Evolutionary conservation across 2,329 filamentous ascomycete genomes (phyloP), one percentile per base, ranked within the genome.

Genomic region (Apiospora koreana): DNA sequence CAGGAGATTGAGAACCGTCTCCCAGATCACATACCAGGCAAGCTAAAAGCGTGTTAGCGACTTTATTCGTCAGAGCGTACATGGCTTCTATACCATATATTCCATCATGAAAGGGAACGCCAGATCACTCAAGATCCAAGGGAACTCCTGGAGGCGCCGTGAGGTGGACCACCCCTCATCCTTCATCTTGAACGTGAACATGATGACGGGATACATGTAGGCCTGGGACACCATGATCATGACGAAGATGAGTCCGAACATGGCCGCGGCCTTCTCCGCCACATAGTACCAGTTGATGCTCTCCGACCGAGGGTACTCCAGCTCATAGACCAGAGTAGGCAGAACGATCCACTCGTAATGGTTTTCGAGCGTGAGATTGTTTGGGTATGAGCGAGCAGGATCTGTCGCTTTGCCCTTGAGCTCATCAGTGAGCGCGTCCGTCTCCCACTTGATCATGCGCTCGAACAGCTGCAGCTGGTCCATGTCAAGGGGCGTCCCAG

Each of bases 1-100:
- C 28, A 95, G 84, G 18, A 93, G 87, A 78, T 95, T 95, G 71
- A 94, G 84, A 45, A 91, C 87, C 3, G 88, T 89, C 79, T 92
- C 90, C 93, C 93, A 95, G 73, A 95, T 94, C 38, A 95, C 86
- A 78, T 94, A 95, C 91, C 93, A 95, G 0, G 89, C 86, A 70
- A 94, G 86, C 81, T 85, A 67, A 25, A 25, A 10, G 12, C 21
- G 5, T 50, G 21, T 70, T 48, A 71, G 67, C 23, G 25, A 16
- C 8, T 25, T 18, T 28, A 9, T 38, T 9, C 50, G 66, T 8
- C 6, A 65, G 38, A 16, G 48, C 31, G 12, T 1, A 66, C 38
- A 23, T 42, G 45, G 4, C 23, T 31, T 31, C 71, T 80, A 73
- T 73, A 85, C 83, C 68, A 95, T 81, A 72, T 94, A 94, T 78